These are phyloP conservation scores for Myxozyma nipponensis DNA, from an alignment of 805 yeast species.

Conservation along the genomic window DNA sequence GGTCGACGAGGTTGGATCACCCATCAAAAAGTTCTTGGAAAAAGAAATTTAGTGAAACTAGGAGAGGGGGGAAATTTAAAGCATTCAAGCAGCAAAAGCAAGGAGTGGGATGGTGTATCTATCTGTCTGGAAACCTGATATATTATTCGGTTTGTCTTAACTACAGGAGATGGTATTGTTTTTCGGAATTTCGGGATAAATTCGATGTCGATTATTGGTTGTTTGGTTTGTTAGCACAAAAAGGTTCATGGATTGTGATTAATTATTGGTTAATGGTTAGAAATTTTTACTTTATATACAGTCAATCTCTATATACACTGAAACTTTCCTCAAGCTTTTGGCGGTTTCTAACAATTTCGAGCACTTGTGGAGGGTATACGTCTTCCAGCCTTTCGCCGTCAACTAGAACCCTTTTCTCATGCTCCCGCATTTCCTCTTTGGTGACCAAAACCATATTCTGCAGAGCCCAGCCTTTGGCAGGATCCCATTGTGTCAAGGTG, in stretches of 20 bases:
- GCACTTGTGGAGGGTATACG: conserved; percentile 58
- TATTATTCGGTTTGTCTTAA: neutral
- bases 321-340: conserved; percentile 74
- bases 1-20: conserved; percentile 73
- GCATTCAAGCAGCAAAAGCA: too few species aligned
- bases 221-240: neutral
- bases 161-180: neutral
- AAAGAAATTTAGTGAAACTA: conserved; percentile 4
- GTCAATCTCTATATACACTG: conserved; percentile 48
- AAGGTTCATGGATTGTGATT: neutral
- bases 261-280: neutral
- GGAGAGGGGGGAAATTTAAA: conserved; percentile 1
- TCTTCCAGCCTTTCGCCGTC: conserved; percentile 42
- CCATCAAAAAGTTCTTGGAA: conserved; percentile 61
- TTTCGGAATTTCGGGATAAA: neutral
- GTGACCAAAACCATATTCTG: conserved; percentile 87
- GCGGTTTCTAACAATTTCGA: conserved; percentile 57
- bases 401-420: conserved; percentile 66
- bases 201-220: neutral
- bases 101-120: neutral
- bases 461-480: conserved; percentile 54
- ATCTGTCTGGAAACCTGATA: neutral
- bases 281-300: neutral
- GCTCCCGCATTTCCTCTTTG: conserved; percentile 75
- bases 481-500: conserved; percentile 83